A percentile compares a stretch with the other conserved stretches of the same genome.
These are phyloP conservation scores for Candida argentea DNA, from an alignment of 805 yeast species.

Conservation along the genomic window DNA sequence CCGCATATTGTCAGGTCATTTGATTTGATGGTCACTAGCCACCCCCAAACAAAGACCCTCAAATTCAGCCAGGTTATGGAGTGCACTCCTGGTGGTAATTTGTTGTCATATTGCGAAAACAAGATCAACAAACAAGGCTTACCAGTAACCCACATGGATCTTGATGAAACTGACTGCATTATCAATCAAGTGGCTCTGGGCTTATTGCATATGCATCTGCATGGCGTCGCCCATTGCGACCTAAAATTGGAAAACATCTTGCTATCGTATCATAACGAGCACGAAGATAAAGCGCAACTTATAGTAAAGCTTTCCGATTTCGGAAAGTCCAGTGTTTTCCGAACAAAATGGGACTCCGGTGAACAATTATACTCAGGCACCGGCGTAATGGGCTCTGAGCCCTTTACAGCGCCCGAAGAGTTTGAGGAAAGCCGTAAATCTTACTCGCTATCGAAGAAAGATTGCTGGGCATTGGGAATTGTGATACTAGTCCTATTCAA, in stretches of 20 bases:
- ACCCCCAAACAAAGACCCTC: background rate
- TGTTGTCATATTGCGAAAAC: constrained; percentile 20
- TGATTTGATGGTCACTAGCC: constrained; percentile 49
- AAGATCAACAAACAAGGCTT: constrained; percentile 3
- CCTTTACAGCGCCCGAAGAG: constrained; percentile 92
- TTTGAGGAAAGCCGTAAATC: constrained; percentile 21
- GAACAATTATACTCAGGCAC: constrained; percentile 39
- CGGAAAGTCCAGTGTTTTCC: constrained; percentile 85
- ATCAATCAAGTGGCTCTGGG: constrained; percentile 82
- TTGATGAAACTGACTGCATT: constrained; percentile 75
- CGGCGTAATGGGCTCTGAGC: constrained; percentile 81
- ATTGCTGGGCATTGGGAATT: constrained; percentile 84
- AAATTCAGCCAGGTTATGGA: constrained; percentile 28
- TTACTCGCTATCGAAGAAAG: constrained; percentile 73
- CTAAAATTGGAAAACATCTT: constrained; percentile 81
- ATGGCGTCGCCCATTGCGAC: constrained; percentile 92
- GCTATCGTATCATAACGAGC: constrained; percentile 32
- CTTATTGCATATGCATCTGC: constrained; percentile 73
- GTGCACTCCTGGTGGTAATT: constrained; percentile 26
- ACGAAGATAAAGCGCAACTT: constrained; percentile 6
- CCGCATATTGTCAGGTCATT: constrained; percentile 68
- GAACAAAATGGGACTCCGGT: constrained; percentile 73
- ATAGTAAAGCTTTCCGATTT: constrained; percentile 49
- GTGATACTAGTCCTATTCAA: constrained; percentile 19
- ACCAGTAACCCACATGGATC: constrained; percentile 10